Percentiles rank a stretch among this genome's conserved stretches.
These are phyloP conservation scores for Lunasporangiospora selenospora DNA, from an alignment of 192 early-diverging fungal species.

Conservation along the genomic window DNA sequence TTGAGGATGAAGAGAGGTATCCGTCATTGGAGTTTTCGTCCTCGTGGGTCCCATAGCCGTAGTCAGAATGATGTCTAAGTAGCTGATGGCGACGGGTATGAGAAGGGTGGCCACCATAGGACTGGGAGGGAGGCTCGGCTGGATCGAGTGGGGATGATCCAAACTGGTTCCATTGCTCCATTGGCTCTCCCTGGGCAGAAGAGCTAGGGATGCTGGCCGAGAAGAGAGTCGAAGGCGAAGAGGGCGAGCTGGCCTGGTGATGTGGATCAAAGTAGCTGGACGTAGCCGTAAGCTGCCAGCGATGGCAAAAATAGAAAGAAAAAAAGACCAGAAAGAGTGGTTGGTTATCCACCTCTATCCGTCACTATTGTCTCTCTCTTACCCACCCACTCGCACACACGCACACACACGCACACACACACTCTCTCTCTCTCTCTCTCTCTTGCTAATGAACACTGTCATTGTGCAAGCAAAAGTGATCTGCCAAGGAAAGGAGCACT, in stretches of 20 bases:
- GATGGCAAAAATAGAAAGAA: background rate
- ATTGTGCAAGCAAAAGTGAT: too few species aligned
- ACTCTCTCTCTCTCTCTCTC: too few species aligned
- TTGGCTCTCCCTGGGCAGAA: constrained; percentile 4
- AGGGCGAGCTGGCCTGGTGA: constrained; percentile 32
- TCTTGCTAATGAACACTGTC: too few species aligned
- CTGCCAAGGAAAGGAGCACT: too few species aligned
- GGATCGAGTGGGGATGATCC: constrained; percentile 8
- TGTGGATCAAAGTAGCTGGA: constrained; percentile 20
- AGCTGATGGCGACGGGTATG: constrained; percentile 10
- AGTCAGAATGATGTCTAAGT: constrained; percentile 21
- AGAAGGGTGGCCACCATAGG: background rate
- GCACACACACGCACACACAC: too few species aligned
- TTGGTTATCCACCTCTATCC: too few species aligned
- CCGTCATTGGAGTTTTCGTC: constrained; percentile 17
- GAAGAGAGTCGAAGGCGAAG: constrained; percentile 36
- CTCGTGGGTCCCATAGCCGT: constrained; percentile 1
- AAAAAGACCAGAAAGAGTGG: too few species aligned
- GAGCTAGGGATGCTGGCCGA: constrained; percentile 3
- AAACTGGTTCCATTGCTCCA: constrained; percentile 37
- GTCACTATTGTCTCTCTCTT: too few species aligned
- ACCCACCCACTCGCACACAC: too few species aligned
- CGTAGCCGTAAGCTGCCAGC: constrained; percentile 1
- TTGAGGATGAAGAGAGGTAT: constrained; percentile 22
- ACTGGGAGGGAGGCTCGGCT: background rate